Evolutionary conservation across 2,329 filamentous ascomycete species (phyloP), one percentile per base, ranked within the genome.

Genomic region (Beauveria caledonica): DNA sequence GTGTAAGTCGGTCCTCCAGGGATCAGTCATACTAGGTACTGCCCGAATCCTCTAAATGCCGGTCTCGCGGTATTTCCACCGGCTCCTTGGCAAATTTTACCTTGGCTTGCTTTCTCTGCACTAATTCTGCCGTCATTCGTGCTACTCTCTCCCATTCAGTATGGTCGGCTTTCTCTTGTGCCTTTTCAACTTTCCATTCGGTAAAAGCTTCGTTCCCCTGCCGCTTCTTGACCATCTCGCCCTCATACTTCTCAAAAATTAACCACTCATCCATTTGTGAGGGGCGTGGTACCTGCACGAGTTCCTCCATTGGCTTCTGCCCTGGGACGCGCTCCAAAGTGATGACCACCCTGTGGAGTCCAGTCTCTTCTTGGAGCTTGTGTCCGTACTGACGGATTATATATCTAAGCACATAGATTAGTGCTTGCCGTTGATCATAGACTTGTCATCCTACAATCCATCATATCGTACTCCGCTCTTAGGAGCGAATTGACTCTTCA

Each of bases 211-310:
- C 64, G 15, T 76, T 73, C 1, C 78, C 78, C 15, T 73, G 67
- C 3, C 69, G 66, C 53, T 73, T 64, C 60, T 72, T 73, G 57
- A 77, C 71, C 67, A 73, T 72, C 55, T 76, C 75, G 11, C 71
- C 74, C 66, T 81, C 74, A 33, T 76, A 67, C 63, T 76, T 77
- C 64, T 80, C 73, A 67, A 78, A 84, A 9, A 82, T 65, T 2
- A 71, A 62, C 81, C 80, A 85, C 61, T 85, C 81, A 62, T 85
- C 83, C 6, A 82, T 64, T 66, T 85, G 79, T 2, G 80, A 82
- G 2, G 82, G 81, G 11, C 68, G 73, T 0, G 82, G 82, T 13
- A 82, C 72, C n/a, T 64, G 60, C n/a, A 68, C 63, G 9, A 84
- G 64, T 6, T 77, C 71, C 8, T 76, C 68, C 62, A 82, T 70